Evolutionary conservation across 2,329 filamentous ascomycete genomes (phyloP).

Genomic region (Diaporthe sp.): DNA sequence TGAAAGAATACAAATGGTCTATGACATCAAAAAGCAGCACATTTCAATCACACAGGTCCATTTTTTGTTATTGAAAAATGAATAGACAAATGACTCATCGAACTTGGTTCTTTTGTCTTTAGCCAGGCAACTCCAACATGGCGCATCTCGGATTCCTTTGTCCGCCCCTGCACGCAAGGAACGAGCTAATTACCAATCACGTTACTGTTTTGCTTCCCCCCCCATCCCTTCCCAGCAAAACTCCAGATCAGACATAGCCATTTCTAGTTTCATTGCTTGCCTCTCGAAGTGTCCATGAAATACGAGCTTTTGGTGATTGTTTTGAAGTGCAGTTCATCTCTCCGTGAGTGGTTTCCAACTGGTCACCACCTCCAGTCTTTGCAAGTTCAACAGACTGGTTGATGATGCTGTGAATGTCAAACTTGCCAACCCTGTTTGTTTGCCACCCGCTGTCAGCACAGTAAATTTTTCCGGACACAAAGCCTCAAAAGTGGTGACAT

Average conservation of each 20-base stretch:
- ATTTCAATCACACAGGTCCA: neutral
- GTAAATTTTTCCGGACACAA: too few species aligned
- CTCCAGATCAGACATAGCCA: neutral
- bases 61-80: neutral
- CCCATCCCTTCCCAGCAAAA: neutral
- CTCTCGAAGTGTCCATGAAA: constrained; percentile 24
- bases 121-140: neutral
- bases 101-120: neutral
- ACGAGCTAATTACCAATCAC: neutral
- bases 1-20: too few species aligned
- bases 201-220: neutral
- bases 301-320: neutral
- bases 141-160: neutral
- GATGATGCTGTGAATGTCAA: constrained; percentile 11
- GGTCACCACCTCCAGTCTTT: neutral
- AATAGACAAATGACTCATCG: neutral
- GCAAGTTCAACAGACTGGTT: constrained; percentile 16
- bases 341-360: neutral
- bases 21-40: neutral
- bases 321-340: constrained; percentile 12
- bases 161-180: neutral
- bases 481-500: neutral
- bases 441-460: neutral
- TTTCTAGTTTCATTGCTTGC: neutral
- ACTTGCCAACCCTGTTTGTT: neutral